Percentiles rank a stretch among this genome's conserved stretches.
These are phyloP conservation scores for Pseudocercospora musae DNA, from an alignment of 2,329 filamentous ascomycete species.

Conservation along the genomic window DNA sequence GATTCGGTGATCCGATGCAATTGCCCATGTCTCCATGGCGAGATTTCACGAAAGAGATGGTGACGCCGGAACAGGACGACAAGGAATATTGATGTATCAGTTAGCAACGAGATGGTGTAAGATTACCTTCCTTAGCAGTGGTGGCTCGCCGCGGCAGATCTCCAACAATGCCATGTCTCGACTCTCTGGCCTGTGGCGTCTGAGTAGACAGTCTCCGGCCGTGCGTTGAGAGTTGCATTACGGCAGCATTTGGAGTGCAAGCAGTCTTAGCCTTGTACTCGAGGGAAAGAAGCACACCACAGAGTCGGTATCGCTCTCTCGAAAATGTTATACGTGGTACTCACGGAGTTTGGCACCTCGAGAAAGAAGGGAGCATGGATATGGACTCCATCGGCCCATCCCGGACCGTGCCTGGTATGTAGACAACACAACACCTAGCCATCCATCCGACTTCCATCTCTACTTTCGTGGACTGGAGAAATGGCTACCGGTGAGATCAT, in stretches of 20 bases:
- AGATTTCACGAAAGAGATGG: neutral
- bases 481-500: slow-evolving; percentile 17
- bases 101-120: neutral
- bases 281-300: neutral
- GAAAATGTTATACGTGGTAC: neutral
- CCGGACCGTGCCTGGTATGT: neutral
- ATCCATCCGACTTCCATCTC: neutral
- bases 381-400: neutral
- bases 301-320: neutral
- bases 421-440: neutral
- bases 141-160: neutral
- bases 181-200: neutral
- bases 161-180: neutral
- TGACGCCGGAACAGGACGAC: neutral
- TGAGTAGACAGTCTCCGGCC: neutral
- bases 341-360: neutral
- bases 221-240: neutral
- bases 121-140: neutral
- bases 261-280: neutral
- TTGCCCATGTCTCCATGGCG: neutral
- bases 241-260: neutral
- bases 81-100: neutral
- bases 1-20: neutral
- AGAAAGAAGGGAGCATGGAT: neutral
- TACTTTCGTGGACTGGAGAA: neutral